Evolutionary conservation across 2,329 filamentous ascomycete genomes (phyloP).

Genomic region (Cucurbitaria berberidis): DNA sequence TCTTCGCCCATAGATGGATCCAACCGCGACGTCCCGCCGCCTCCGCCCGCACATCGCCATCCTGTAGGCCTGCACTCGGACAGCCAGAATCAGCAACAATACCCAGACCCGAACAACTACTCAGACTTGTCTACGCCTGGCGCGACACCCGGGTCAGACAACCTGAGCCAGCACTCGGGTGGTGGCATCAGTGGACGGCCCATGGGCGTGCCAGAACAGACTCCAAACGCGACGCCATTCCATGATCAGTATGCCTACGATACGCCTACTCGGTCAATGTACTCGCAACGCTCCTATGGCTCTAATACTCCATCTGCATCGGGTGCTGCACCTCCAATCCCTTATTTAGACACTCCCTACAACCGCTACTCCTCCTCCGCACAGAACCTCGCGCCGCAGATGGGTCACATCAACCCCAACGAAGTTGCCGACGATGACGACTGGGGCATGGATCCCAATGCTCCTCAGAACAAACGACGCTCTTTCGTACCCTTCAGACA

Average conservation of each 20-base stretch:
- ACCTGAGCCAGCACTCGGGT: constrained; percentile 66
- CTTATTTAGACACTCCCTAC: constrained; percentile 70
- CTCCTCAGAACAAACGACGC: constrained; percentile 55
- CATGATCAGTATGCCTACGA: constrained; percentile 34
- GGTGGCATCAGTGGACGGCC: constrained; percentile 66
- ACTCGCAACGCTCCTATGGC: constrained; percentile 29
- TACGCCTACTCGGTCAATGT: constrained; percentile 29
- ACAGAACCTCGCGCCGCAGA: constrained; percentile 38
- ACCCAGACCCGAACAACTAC: constrained; percentile 40
- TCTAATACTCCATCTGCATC: constrained; percentile 35
- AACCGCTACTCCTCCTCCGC: constrained; percentile 59
- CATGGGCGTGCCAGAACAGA: constrained; percentile 30
- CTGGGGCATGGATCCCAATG: constrained; percentile 71
- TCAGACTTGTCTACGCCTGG: constrained; percentile 43
- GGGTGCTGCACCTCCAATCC: constrained; percentile 48
- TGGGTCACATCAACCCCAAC: constrained; percentile 71
- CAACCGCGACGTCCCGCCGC: constrained; percentile 38
- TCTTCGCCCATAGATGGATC: constrained; percentile 32
- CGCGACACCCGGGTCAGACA: constrained; percentile 68
- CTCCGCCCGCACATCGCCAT: constrained; percentile 41
- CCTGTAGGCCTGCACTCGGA: constrained; percentile 36
- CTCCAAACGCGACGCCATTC: constrained; percentile 32
- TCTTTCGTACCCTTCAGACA: constrained; percentile 63
- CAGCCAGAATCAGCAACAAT: constrained; percentile 30
- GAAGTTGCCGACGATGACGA: constrained; percentile 88